Evolutionary conservation across 2,329 filamentous ascomycete genomes (phyloP).

Genomic region (Paecilomyces sp.): DNA sequence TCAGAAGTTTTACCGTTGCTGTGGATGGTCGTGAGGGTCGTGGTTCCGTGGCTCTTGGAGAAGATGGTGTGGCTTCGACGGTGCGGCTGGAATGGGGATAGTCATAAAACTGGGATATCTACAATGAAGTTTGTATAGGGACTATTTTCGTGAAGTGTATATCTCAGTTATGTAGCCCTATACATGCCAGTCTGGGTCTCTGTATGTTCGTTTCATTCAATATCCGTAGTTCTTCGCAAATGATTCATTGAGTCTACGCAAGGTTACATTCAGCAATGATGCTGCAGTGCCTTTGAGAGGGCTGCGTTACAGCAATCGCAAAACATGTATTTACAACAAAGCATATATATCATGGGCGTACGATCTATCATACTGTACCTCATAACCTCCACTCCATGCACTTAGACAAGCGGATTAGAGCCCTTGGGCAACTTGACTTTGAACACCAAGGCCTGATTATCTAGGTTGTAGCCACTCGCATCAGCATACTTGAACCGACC

Average conservation of each 20-base stretch:
- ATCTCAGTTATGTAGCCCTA: too few species aligned
- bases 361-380: neutral
- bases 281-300: too few species aligned
- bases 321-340: too few species aligned
- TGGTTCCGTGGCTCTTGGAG: neutral
- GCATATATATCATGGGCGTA: too few species aligned
- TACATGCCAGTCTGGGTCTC: too few species aligned
- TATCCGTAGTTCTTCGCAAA: too few species aligned
- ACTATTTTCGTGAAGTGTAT: too few species aligned
- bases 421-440: constrained; percentile 15
- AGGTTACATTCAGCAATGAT: too few species aligned
- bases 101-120: neutral
- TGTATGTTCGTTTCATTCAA: too few species aligned
- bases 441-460: constrained; percentile 60
- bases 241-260: too few species aligned
- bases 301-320: too few species aligned
- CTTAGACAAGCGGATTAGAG: neutral
- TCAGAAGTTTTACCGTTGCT: neutral
- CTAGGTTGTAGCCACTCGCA: constrained; percentile 49
- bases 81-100: neutral
- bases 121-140: neutral
- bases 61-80: neutral
- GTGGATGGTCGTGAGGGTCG: neutral
- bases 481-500: constrained; percentile 53
- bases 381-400: too few species aligned